These are phyloP conservation scores for Salix exigua DNA, from an alignment of 345 rosid species.

Conservation along the genomic window DNA sequence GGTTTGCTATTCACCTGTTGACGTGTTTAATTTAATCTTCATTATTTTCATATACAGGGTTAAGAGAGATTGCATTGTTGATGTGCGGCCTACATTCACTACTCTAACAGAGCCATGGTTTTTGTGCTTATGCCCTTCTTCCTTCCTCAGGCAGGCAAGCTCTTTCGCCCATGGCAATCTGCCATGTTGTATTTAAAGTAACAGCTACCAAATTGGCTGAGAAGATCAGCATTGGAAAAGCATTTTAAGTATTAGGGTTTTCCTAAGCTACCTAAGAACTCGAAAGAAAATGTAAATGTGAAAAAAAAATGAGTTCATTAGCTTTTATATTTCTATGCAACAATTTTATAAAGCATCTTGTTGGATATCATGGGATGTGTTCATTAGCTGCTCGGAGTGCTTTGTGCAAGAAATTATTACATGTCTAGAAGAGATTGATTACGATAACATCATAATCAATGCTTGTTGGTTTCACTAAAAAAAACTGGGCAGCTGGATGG, in stretches of 20 bases:
- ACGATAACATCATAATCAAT: not conserved
- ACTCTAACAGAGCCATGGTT: not conserved
- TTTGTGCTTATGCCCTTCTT: not conserved
- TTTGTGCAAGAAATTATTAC: not conserved
- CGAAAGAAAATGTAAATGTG: conserved; percentile 24
- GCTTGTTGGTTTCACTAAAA: not conserved
- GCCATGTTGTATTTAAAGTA: not conserved
- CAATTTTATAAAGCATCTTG: not conserved
- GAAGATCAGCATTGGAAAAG: not conserved
- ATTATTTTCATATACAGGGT: not conserved
- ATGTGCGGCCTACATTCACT: too few species aligned
- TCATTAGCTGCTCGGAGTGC: too few species aligned
- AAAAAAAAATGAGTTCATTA: conserved; percentile 15
- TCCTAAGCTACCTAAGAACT: conserved; percentile 7
- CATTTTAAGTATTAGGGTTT: not conserved
- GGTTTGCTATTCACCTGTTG: not conserved
- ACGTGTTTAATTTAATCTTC: not conserved
- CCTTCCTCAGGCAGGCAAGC: not conserved
- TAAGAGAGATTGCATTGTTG: not conserved
- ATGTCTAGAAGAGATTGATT: not conserved
- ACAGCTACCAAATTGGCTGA: not conserved
- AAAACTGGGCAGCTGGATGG: not conserved
- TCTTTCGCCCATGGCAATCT: not conserved
- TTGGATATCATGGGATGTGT: not conserved
- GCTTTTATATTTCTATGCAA: not conserved